These are phyloP conservation scores for Paragyromitra xinjiangensis DNA, from an alignment of 495 filamentous ascomycete species.

Conservation along the genomic window DNA sequence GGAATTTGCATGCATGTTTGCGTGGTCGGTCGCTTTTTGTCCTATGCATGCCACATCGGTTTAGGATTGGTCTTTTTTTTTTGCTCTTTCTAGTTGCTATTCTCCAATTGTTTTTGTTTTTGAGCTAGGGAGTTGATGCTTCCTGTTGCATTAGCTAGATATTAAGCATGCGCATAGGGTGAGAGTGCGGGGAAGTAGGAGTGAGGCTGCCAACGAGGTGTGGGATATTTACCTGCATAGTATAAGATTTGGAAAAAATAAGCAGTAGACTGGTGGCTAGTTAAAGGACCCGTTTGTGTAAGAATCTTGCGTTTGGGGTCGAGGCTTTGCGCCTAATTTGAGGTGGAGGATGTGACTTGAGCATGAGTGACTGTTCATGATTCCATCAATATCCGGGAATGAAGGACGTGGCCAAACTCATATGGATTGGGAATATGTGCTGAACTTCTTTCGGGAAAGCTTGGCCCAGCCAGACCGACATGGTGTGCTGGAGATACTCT, in stretches of 20 bases:
- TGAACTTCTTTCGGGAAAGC: too few species aligned
- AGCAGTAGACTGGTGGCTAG: too few species aligned
- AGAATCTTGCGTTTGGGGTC: too few species aligned
- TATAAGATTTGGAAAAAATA: constrained; percentile 1
- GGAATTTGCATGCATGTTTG: background rate
- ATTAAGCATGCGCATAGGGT: constrained; percentile 4
- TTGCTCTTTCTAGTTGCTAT: background rate
- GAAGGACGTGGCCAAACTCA: too few species aligned
- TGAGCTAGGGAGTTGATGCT: background rate
- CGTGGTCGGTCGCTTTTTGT: background rate
- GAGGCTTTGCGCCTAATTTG: too few species aligned
- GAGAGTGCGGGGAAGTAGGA: background rate
- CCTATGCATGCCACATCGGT: background rate
- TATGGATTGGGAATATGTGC: too few species aligned
- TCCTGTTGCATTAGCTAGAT: background rate
- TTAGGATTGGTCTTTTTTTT: background rate
- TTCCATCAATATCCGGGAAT: too few species aligned
- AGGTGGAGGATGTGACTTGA: too few species aligned
- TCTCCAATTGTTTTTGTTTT: constrained; percentile 6
- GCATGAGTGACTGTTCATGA: too few species aligned
- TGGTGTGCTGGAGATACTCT: too few species aligned
- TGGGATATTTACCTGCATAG: background rate
- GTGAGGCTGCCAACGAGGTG: background rate
- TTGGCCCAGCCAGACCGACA: too few species aligned
- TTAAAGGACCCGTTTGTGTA: too few species aligned